phyloP scores from a whole-genome alignment of 1,139 yeast species.

The Magnusiomyces ingens region DNA sequence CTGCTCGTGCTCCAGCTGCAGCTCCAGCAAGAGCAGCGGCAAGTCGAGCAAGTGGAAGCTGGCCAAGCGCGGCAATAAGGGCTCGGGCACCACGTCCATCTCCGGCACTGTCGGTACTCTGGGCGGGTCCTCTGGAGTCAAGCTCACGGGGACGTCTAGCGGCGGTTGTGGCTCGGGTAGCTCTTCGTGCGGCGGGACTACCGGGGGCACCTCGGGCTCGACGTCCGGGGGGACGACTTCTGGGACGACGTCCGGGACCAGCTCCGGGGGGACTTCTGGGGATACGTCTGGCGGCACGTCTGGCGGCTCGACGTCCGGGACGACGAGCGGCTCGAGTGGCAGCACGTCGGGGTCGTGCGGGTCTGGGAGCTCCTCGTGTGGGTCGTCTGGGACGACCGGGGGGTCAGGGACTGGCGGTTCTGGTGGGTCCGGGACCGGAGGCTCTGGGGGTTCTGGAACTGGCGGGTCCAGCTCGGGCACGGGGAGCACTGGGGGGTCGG shows the following conservation, averaged over 20 bases:
- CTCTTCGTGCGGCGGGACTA: not conserved
- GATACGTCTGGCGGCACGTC: not conserved
- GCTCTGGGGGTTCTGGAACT: too few relatives aligned
- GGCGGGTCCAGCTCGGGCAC: too few relatives aligned
- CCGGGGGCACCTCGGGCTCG: not conserved
- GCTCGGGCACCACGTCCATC: constrained; percentile 3
- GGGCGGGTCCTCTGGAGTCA: not conserved
- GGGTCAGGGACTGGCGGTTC: not conserved
- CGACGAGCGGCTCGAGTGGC: too few relatives aligned
- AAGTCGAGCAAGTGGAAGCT: not conserved
- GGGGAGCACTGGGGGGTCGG: too few relatives aligned
- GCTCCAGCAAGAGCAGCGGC: not conserved
- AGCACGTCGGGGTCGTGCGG: not conserved
- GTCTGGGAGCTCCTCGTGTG: not conserved
- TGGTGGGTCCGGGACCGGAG: too few relatives aligned
- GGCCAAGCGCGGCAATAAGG: not conserved
- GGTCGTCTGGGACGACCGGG: too few relatives aligned
- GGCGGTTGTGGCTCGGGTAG: not conserved
- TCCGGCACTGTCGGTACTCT: not conserved
- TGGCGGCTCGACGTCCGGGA: too few relatives aligned
- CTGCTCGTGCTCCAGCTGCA: constrained; percentile 1
- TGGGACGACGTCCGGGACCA: not conserved
- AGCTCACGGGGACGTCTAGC: too few relatives aligned
- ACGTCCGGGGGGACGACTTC: not conserved
- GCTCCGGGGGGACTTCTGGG: not conserved